Evolutionary conservation across 139 green algal genomes (phyloP), one percentile per base, ranked within the genome.

Genomic region (Tetradesmus obliquus): DNA sequence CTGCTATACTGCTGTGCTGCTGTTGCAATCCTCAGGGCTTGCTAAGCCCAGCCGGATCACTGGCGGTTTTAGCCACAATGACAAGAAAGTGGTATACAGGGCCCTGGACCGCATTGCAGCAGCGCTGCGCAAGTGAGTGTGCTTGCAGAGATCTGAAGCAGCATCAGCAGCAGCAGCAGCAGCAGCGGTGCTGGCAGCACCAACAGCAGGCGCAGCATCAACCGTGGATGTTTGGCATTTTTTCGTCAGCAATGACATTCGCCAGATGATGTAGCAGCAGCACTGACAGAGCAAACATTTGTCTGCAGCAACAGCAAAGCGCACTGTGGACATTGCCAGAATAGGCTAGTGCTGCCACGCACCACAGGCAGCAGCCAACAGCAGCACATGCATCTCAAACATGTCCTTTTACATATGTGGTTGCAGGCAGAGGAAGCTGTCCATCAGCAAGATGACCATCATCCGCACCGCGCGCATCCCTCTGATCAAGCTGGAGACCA

Each of bases 401-500:
- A 45, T 45, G 32, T 45, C 32, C 32, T 45, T 45, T 45, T 45
- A 45, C 32, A 45, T 51, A 53, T 51, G 2, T 53, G 76, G 19
- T 51, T 32, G 71, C 86, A 90, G 86, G 71, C 71, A 90, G 22
- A 83, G 74, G 22, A 90, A 90, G 86, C n/a, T 90, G 24, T 84
- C 86, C 10, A 76, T 95, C 20, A 15, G 55, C n/a, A 84, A 90
- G n/a, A 88, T 95, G 58, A 84, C 91, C 57, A 91, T 97, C 80
- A 96, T 97, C 54, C 89, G 87, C 10, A 91, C 91, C 8, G 94
- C 95, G 22, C 92, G 95, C 66, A 95, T 97, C 55, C 95, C 95
- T 17, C 94, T 97, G 87, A 94, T 97, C 82, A 96, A 95, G 91
- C 82, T 96, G 66, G 79, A 88, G 55, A 95, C 91, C 17, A 55